Evolutionary conservation across 2,329 filamentous ascomycete genomes (phyloP), one percentile per base, ranked within the genome.

Genomic region (Apiospora arundinis): DNA sequence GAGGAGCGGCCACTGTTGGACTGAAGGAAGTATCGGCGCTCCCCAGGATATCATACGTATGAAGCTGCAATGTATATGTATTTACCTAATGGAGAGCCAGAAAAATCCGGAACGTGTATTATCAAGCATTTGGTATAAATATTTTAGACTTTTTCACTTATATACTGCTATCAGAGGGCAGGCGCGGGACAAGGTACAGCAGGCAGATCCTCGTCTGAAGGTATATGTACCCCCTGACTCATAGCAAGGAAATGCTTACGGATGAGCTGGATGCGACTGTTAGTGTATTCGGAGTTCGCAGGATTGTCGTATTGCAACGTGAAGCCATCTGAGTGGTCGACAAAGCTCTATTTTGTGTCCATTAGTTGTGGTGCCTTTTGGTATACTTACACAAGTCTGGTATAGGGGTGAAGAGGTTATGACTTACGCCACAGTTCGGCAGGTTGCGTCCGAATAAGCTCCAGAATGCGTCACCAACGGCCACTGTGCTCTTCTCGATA

Each of bases 231-330:
- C 11, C 56, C 32, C 18, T 63, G 56, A 73, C 81, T 82, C 81
- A 84, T 82, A 28, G 79, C 79, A 45, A 84, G 74, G 69, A 84
- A 82, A 74, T 86, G 84, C 75, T 85, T 79, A 40, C 83, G 76
- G 37, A 85, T 82, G n/a, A 83, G 79, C 72, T 80, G 76, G 42
- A 85, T 84, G 70, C 82, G 79, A 21, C 74, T 78, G 67, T 82
- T 81, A 11, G 77, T 80, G 40, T 80, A 75, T 1, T 75, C 78
- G 28, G 83, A 80, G 72, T 85, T 85, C 28, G 73, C 75, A 14
- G 83, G 83, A 71, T 85, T 83, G 49, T 79, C 80, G 74, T 86
- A 87, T 65, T 85, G 83, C 73, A 87, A 72, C 23, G 83, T 80
- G 60, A 83, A 82, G 23, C 85, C 83, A 73, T 87, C 85, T 28